A percentile compares a stretch with the other conserved stretches of the same genome.
Conservation (phyloP, 2,329 filamentous ascomycete genomes). For the Alternaria gaisen region DNA sequence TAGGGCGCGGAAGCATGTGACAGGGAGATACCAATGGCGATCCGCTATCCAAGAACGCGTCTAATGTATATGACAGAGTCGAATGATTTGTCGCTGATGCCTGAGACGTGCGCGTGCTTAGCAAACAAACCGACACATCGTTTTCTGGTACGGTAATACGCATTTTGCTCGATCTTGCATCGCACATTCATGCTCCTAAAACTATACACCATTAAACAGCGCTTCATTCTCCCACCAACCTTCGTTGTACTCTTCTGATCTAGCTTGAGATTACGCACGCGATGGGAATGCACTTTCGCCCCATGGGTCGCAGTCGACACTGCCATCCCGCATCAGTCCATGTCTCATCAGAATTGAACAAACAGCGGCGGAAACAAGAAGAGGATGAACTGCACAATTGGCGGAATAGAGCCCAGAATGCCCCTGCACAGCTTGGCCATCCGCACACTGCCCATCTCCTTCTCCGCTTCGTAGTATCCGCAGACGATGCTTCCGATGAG, state of each 20-base stretch:
- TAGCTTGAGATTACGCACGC: not conserved
- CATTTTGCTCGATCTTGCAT: not conserved
- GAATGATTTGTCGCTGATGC: not conserved
- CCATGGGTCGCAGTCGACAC: slow-evolving; percentile 5
- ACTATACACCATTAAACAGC: not conserved
- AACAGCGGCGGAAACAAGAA: slow-evolving; percentile 23
- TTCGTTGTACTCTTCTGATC: not conserved
- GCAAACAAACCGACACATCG: not conserved
- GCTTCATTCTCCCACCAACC: not conserved
- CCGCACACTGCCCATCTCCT: not conserved
- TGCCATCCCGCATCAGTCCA: slow-evolving; percentile 4
- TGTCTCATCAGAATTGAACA: slow-evolving; percentile 15
- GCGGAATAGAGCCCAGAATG: slow-evolving; percentile 15
- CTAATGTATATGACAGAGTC: not conserved
- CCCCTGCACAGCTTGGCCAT: slow-evolving; percentile 13
- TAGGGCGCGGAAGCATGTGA: slow-evolving; percentile 32
- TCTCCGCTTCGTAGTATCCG: slow-evolving; percentile 10
- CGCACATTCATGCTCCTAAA: not conserved
- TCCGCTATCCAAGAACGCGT: not conserved
- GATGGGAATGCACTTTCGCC: slow-evolving; percentile 3
- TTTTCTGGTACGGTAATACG: not conserved
- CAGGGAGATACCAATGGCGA: not conserved
- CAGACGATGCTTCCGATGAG: slow-evolving; percentile 14
- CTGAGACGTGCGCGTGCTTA: not conserved
- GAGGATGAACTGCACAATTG: slow-evolving; percentile 15